phyloP scores from a whole-genome alignment of 179 eudicot species.

The Monotropa hypopitys region DNA sequence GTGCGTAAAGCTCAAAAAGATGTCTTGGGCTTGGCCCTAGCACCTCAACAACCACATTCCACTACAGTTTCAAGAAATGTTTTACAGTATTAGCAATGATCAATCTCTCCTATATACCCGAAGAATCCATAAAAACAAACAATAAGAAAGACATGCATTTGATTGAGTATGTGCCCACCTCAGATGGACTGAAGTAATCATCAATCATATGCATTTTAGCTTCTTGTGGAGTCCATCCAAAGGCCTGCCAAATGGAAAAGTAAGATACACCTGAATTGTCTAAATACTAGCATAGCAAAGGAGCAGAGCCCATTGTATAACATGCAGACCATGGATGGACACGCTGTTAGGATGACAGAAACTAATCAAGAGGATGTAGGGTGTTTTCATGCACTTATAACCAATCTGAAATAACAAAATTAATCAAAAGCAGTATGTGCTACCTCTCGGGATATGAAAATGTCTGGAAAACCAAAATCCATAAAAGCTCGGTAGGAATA shows the following conservation, averaged over 20 bases:
- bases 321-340: background rate
- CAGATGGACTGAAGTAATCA: conserved; percentile 62
- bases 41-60: conserved; percentile 62
- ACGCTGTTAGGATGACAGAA: background rate
- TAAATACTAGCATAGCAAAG: background rate
- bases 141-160: background rate
- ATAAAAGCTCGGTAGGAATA: conserved; percentile 76
- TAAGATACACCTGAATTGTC: background rate
- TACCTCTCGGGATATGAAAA: conserved; percentile 97
- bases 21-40: conserved; percentile 79
- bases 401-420: background rate
- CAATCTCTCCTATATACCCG: background rate
- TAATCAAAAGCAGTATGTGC: background rate
- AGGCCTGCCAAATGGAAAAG: conserved; percentile 34
- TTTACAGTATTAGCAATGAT: background rate
- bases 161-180: conserved; percentile 34
- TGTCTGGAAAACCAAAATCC: conserved; percentile 92
- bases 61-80: conserved; percentile 33
- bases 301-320: background rate
- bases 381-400: background rate
- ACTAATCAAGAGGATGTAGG: background rate
- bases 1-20: conserved; percentile 84
- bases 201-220: conserved; percentile 85
- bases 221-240: conserved; percentile 84
- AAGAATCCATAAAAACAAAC: background rate